Conservation (phyloP, 2,329 filamentous ascomycete genomes). For the Venturia carpophila region DNA sequence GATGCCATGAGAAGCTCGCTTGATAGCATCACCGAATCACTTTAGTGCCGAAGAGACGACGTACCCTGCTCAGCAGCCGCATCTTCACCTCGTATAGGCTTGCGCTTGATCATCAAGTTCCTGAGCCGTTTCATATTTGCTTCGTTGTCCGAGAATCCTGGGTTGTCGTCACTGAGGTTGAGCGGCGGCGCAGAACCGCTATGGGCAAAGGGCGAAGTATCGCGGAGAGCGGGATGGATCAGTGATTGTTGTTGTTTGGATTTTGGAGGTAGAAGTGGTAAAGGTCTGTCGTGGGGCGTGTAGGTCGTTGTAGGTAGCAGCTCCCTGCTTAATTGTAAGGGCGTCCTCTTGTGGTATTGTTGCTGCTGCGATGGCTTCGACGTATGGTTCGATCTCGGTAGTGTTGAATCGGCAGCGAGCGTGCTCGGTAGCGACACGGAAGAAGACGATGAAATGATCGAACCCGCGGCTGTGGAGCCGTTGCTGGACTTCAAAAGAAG, state of each 20-base stretch:
- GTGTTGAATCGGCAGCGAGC: background rate
- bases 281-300: conserved; percentile 3
- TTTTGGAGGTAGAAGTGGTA: background rate
- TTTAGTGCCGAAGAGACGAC: background rate
- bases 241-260: conserved; percentile 1
- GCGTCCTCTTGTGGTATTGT: background rate
- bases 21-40: background rate
- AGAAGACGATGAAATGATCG: conserved; percentile 7
- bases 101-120: conserved; percentile 13
- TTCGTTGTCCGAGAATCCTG: background rate
- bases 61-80: background rate
- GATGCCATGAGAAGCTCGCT: background rate
- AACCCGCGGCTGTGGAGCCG: conserved; percentile 16
- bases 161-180: background rate
- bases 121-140: conserved; percentile 3
- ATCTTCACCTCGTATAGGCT: background rate
- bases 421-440: conserved; percentile 9
- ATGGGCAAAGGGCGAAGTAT: background rate
- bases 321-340: conserved; percentile 7
- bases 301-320: background rate
- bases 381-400: conserved; percentile 5
- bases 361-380: background rate
- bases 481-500: conserved; percentile 17
- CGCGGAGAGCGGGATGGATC: conserved; percentile 1
- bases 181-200: background rate